Base-by-base conservation (phyloP, 1,284 basidiomycete genomes). In the Heliocybe sulcata region DNA sequence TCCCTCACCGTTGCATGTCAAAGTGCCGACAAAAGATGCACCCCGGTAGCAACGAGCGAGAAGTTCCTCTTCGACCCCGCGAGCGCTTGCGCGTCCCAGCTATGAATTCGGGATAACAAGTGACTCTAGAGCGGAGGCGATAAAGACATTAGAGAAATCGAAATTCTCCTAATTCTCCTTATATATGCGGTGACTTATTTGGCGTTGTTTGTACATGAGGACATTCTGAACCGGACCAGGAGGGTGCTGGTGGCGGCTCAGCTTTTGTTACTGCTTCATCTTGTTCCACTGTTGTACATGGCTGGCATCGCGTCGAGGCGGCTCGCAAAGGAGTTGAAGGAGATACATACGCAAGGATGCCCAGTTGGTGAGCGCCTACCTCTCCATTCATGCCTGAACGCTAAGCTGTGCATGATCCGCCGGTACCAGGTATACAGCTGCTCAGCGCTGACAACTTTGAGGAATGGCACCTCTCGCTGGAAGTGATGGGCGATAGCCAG, bases 401-500 rank as follows among this genome's bases (percentile, higher is more conserved):
- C 38, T 12, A 16, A 26, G 19, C 35, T 45, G 19, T 25, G 19
- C 11, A 10, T 8, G 23, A 42, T 42, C 12, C 3, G 29, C 58
- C n/a, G n/a, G n/a, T n/a, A n/a, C 20, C 61, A 89, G 90, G 89
- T 35, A 90, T 92, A 60, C 77, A 70, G 51, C 75, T 92, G 20
- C 63, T 89, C 45, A 77, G 78, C 56, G 86, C 87, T 4, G 85
- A 90, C 57, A 80, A 90, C 70, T 86, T 90, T 62, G 71, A 79
- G 61, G 83, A 76, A 45, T 91, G 90, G 89, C 69, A 75, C 60
- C 81, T 91, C 64, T 77, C 82, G 3, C 81, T 91, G 62, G 83
- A 92, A 67, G 85, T 91, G 50, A 80, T 90, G 72, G 90, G 89
- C 27, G 84, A 91, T 56, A 87, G 83, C 45, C 63, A 86, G 57